phyloP scores from a whole-genome alignment of 2,329 filamentous ascomycete species.

The Pseudonectria buxi region DNA sequence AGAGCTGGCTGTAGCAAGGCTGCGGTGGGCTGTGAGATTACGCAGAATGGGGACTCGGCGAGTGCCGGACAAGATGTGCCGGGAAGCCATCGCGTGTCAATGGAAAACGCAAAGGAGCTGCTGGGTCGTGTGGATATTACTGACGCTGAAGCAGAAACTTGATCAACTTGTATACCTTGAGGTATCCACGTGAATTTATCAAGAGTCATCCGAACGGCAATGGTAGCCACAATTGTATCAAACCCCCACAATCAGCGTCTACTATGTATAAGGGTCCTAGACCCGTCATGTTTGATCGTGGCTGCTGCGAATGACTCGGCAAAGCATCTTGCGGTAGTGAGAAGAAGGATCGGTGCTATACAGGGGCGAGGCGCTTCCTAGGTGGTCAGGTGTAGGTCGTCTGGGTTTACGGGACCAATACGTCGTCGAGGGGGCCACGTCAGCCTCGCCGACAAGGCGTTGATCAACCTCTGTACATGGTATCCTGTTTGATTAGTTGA shows the following conservation, averaged over 20 bases:
- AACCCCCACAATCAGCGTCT: not conserved
- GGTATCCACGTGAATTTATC: not conserved
- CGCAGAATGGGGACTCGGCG: not conserved
- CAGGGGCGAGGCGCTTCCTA: too few relatives aligned
- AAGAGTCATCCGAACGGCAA: not conserved
- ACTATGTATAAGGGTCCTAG: not conserved
- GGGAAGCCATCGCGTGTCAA: not conserved
- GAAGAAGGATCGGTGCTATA: too few relatives aligned
- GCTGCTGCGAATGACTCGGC: too few relatives aligned
- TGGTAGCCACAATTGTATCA: not conserved
- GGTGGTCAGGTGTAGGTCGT: too few relatives aligned
- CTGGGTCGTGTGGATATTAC: conserved; percentile 1
- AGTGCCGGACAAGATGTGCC: conserved; percentile 1
- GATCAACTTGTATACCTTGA: not conserved
- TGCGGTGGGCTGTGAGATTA: not conserved
- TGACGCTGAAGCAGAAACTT: not conserved
- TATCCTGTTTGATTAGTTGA: too few relatives aligned
- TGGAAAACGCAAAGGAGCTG: not conserved
- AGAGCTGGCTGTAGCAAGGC: not conserved
- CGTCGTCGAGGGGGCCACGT: too few relatives aligned
- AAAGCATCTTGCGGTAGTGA: too few relatives aligned
- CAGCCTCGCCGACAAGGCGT: too few relatives aligned
- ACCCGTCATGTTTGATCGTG: too few relatives aligned
- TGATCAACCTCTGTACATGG: too few relatives aligned
- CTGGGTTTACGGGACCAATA: too few relatives aligned